Evolutionary conservation across 2,329 filamentous ascomycete species (phyloP).

Genomic region (Cadophora luteo-olivacea): DNA sequence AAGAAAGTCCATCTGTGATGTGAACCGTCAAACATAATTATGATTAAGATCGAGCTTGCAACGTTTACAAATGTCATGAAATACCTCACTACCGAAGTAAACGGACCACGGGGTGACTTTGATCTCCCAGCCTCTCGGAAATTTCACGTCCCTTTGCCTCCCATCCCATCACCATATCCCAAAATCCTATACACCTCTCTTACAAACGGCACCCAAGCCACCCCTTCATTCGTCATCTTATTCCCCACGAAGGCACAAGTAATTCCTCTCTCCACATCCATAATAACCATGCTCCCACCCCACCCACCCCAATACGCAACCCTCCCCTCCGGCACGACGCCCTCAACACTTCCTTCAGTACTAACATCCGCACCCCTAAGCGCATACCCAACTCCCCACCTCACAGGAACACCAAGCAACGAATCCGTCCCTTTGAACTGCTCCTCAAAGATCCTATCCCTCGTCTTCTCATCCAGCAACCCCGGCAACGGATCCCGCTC

Average conservation of each 20-base stretch:
- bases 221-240: slow-evolving; percentile 1
- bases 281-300: slow-evolving; percentile 4
- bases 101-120: no score
- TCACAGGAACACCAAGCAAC: not conserved
- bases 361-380: not conserved
- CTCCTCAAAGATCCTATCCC: not conserved
- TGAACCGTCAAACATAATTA: no score
- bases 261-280: slow-evolving; percentile 3
- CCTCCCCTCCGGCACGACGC: not conserved
- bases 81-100: no score
- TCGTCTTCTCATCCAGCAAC: not conserved
- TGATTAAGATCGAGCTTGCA: no score
- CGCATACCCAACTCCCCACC: not conserved
- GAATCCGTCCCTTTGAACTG: not conserved
- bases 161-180: no score
- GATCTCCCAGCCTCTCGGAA: no score
- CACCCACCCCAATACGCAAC: slow-evolving; percentile 4
- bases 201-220: not conserved
- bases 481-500: not conserved
- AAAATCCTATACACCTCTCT: not conserved
- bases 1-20: no score
- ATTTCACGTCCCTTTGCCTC: no score
- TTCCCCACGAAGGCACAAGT: not conserved
- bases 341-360: not conserved
- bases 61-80: no score